Evolutionary conservation across 1,284 basidiomycete genomes (phyloP).

Genomic region (Mycosarcoma mackinlayi): DNA sequence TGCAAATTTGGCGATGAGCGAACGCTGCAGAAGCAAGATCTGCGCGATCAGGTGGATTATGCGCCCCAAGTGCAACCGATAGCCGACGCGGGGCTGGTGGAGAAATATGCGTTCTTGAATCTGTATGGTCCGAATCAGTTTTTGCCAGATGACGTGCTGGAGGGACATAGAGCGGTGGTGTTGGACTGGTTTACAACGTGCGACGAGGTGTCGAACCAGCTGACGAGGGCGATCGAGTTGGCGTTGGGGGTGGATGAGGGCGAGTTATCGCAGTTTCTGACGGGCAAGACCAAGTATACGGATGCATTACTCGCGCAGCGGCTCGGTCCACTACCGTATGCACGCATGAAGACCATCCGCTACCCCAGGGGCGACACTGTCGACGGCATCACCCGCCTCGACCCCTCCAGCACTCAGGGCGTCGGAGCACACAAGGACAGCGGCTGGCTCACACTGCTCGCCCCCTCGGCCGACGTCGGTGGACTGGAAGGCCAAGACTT

Average conservation of each 20-base stretch:
- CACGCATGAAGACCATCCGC: slow-evolving; percentile 60
- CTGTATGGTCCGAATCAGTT: slow-evolving; percentile 61
- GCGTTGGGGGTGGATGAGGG: slow-evolving; percentile 39
- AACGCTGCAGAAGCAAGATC: slow-evolving; percentile 40
- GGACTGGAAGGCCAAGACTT: slow-evolving; percentile 59
- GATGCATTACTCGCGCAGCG: slow-evolving; percentile 7
- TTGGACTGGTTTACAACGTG: slow-evolving; percentile 45
- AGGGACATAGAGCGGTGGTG: slow-evolving; percentile 20
- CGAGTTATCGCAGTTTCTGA: slow-evolving; percentile 37
- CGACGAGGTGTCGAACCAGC: slow-evolving; percentile 25
- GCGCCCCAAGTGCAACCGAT: slow-evolving; percentile 21
- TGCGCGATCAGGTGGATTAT: slow-evolving; percentile 56
- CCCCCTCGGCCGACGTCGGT: slow-evolving; percentile 38
- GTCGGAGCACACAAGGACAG: slow-evolving; percentile 63
- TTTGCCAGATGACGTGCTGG: slow-evolving; percentile 27
- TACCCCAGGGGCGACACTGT: slow-evolving; percentile 47
- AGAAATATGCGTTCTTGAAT: slow-evolving; percentile 41
- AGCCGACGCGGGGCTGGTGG: slow-evolving; percentile 2
- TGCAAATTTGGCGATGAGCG: slow-evolving; percentile 57
- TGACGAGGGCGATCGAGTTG: slow-evolving; percentile 55
- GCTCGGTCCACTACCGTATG: slow-evolving; percentile 40
- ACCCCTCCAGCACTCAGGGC: slow-evolving; percentile 46
- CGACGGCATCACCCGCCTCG: slow-evolving; percentile 43
- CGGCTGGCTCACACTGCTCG: slow-evolving; percentile 59
- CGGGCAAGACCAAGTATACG: slow-evolving; percentile 10